Evolutionary conservation across 257 asterid species (phyloP).

Genomic region (Solanum bulbocastanum): DNA sequence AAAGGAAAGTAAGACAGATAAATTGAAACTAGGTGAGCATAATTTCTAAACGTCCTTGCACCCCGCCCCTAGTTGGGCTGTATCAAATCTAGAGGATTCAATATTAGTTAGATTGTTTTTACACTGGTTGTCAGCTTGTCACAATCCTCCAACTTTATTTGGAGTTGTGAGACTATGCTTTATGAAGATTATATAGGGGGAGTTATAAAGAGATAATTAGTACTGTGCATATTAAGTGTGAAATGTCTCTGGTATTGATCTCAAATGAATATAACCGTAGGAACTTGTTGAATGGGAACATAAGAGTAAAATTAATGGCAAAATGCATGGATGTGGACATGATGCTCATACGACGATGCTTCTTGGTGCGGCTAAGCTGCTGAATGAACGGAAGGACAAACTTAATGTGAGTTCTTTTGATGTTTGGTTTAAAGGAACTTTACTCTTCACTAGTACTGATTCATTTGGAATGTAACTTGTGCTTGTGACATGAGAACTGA

Average conservation of each 20-base stretch:
- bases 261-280: slow-evolving; percentile 14
- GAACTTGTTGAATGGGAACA: slow-evolving; percentile 91
- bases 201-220: background rate
- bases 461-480: background rate
- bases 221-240: background rate
- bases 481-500: background rate
- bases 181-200: background rate
- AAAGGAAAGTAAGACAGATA: background rate
- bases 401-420: slow-evolving; percentile 43
- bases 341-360: slow-evolving; percentile 93
- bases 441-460: background rate
- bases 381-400: slow-evolving; percentile 46
- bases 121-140: background rate
- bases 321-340: slow-evolving; percentile 94
- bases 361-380: slow-evolving; percentile 88
- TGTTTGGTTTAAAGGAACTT: background rate
- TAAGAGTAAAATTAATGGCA: slow-evolving; percentile 70
- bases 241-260: background rate
- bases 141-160: background rate
- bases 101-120: background rate
- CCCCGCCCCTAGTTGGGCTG: background rate
- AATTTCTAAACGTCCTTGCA: too few relatives aligned
- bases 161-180: background rate
- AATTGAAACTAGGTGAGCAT: too few relatives aligned
- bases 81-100: background rate